Percentiles rank a stretch among this genome's conserved stretches.
These are phyloP conservation scores for Alternaria arborescens DNA, from an alignment of 2,329 filamentous ascomycete species.

Conservation along the genomic window DNA sequence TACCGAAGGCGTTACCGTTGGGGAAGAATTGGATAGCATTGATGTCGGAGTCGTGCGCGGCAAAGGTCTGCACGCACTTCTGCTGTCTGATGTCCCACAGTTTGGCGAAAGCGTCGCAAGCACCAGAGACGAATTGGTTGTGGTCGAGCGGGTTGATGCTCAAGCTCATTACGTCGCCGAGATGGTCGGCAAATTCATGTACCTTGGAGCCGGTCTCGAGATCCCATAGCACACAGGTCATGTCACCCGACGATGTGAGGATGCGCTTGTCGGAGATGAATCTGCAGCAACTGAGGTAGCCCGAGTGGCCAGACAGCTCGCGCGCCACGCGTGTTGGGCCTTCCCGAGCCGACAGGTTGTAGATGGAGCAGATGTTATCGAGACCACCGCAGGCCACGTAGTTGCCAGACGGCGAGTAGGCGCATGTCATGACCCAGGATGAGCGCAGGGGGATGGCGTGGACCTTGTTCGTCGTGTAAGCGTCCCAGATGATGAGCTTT, in stretches of 20 bases:
- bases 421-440: conserved; percentile 99
- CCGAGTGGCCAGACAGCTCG: conserved; percentile 95
- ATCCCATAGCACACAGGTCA: conserved; percentile 99
- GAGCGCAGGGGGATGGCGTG: conserved; percentile 97
- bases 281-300: conserved; percentile 96
- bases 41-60: conserved; percentile 98
- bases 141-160: conserved; percentile 99
- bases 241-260: conserved; percentile 96
- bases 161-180: conserved; percentile 99
- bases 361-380: conserved; percentile 99
- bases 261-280: conserved; percentile 99
- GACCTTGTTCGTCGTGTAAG: conserved; percentile 99
- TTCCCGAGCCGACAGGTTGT: conserved; percentile 96
- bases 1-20: conserved; percentile 97
- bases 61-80: conserved; percentile 98
- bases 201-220: conserved; percentile 97
- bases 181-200: conserved; percentile 96
- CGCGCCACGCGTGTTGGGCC: conserved; percentile 96
- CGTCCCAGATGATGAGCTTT: conserved; percentile 99
- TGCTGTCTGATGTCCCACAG: conserved; percentile 98
- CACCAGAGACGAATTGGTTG: conserved; percentile 99
- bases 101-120: conserved; percentile 98
- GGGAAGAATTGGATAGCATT: conserved; percentile 99
- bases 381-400: conserved; percentile 98
- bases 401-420: conserved; percentile 97